Conservation (phyloP, 2,329 filamentous ascomycete species). For the Epichloe elymi region DNA sequence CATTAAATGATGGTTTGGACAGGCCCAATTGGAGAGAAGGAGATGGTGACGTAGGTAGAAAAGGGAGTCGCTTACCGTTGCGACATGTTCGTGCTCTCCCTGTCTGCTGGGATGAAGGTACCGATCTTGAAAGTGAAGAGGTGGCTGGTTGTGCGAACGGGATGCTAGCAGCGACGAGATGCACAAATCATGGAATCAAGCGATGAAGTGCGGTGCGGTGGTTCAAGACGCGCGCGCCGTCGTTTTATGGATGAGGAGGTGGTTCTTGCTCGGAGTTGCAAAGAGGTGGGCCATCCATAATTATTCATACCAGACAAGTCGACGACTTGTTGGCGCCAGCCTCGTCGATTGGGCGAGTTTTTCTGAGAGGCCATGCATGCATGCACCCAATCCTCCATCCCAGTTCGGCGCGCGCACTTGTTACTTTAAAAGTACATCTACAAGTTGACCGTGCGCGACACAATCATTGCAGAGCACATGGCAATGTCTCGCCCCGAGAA, state of each 20-base stretch:
- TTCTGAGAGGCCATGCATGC: no score
- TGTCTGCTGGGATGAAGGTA: not conserved
- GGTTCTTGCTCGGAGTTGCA: constrained; percentile 1
- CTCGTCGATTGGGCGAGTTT: no score
- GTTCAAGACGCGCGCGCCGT: not conserved
- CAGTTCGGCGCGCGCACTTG: no score
- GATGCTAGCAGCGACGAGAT: no score
- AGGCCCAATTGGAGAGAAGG: not conserved
- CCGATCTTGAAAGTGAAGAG: not conserved
- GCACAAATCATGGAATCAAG: no score
- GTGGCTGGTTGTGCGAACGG: no score
- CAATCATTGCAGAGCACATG: not conserved
- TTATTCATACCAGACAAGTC: no score
- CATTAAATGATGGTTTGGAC: not conserved
- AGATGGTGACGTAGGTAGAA: not conserved
- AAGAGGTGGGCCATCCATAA: no score
- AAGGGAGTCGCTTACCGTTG: constrained; percentile 17
- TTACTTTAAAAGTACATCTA: no score
- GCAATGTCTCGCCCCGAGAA: not conserved
- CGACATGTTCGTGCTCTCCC: constrained; percentile 15
- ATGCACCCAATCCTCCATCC: no score
- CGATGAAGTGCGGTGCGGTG: no score
- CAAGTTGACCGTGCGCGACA: not conserved
- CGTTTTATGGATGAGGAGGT: constrained; percentile 7
- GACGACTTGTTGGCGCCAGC: no score